Base-by-base conservation (phyloP, 2,329 filamentous ascomycete species). In the Peltaster fructicola region DNA sequence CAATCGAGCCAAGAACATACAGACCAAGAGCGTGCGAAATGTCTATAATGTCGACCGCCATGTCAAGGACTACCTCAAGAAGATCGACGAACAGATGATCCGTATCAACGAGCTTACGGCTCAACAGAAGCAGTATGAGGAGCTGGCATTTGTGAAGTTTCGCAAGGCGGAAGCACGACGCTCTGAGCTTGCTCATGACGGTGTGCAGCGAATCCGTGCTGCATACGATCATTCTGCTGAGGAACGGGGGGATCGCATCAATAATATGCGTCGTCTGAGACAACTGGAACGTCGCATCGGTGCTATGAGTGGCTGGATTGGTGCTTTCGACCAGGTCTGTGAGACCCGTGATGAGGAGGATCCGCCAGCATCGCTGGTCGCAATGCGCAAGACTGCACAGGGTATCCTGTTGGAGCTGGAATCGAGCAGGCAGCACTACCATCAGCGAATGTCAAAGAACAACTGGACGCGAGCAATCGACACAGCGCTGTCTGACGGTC, bases 31-130 rank as follows among this genome's bases (percentile, higher is more conserved):
- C 29, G 93, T 88, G n/a, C 73, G 84, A 43, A 98, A 98, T 47
- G 84, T 95, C 13, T 98, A 90, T 58, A 98, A 98, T 50, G 88
- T 98, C 35, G 93, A 98, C 50, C 77, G 88, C 33, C 88, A 98
- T 54, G 88, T 98, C 44, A 98, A 98, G 59, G 88, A 98, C 53
- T 98, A 92, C 55, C 56, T 98, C 48, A 88, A 93, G 59, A 95
- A 95, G 64, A 98, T 98, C 42, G 85, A 98, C 46, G 88, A 98
- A 55, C 85, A 98, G 50, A 84, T 92, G 65, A 75, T 73, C n/a
- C 55, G 93, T 44, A 98, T 98, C 51, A 92, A 91, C 39, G 84
- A 95, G 48, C 67, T 98, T 27, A 82, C 88, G 54, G 77, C 77
- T 14, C 80, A 93, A 49, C 81, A 92, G 46, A 90, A 82, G 48